Conservation (phyloP, 2,329 filamentous ascomycete species). For the Ophiocordyceps unilateralis region DNA sequence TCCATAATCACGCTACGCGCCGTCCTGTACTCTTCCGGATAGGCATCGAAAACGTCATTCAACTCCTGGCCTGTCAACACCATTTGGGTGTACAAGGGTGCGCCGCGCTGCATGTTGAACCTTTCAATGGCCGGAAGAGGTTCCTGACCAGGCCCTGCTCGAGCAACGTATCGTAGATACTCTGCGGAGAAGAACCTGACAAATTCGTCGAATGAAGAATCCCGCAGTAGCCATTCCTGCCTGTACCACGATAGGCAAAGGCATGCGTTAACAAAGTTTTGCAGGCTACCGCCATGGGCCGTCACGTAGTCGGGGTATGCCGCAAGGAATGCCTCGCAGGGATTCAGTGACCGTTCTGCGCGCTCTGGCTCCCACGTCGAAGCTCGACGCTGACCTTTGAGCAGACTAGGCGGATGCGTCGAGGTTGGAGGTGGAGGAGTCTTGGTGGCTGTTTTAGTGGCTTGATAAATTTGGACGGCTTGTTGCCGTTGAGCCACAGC, state of each 20-base stretch:
- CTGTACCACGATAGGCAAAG: constrained; percentile 23
- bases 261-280: constrained; percentile 27
- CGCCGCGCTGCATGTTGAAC: constrained; percentile 16
- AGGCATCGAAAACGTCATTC: constrained; percentile 14
- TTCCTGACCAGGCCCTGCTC: constrained; percentile 8
- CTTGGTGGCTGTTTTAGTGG: neutral
- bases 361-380: neutral
- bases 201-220: constrained; percentile 35
- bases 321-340: constrained; percentile 20
- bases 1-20: constrained; percentile 2
- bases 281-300: constrained; percentile 18
- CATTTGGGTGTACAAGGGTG: constrained; percentile 12
- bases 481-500: neutral
- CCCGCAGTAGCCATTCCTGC: constrained; percentile 15
- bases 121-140: constrained; percentile 23
- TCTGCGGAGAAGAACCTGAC: constrained; percentile 24
- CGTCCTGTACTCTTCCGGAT: constrained; percentile 14
- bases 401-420: neutral
- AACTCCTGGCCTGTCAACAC: constrained; percentile 20
- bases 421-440: neutral
- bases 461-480: neutral
- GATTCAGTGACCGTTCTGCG: constrained; percentile 4
- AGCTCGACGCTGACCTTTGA: neutral
- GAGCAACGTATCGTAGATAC: constrained; percentile 23
- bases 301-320: constrained; percentile 27